Conservation (phyloP, 2,329 filamentous ascomycete species). For the Dothideomycetes sp. region DNA sequence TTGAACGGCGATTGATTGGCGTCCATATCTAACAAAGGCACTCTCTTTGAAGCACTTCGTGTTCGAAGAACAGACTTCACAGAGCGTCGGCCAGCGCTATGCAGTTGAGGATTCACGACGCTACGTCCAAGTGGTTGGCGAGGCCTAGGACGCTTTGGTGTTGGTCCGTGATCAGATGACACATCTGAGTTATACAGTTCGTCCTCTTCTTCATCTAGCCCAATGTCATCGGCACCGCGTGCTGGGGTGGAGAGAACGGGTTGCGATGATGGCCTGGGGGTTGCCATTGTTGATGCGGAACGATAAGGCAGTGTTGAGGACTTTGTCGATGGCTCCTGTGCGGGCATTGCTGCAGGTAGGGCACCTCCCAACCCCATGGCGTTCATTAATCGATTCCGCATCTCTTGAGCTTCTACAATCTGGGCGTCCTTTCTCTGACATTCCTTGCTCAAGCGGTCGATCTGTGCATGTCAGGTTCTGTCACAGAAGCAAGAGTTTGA, state of each 20-base stretch:
- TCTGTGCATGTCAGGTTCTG: slow-evolving; percentile 6
- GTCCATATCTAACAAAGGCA: slow-evolving; percentile 16
- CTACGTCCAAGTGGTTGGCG: slow-evolving; percentile 22
- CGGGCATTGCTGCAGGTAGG: background rate
- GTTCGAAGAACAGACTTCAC: slow-evolving; percentile 12
- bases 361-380: slow-evolving; percentile 21
- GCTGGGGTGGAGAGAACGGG: slow-evolving; percentile 6
- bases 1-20: slow-evolving; percentile 15
- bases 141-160: slow-evolving; percentile 31
- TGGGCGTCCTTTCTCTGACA: slow-evolving; percentile 24
- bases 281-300: slow-evolving; percentile 8
- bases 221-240: slow-evolving; percentile 1
- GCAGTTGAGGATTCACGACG: slow-evolving; percentile 19
- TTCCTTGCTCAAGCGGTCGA: slow-evolving; percentile 20
- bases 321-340: slow-evolving; percentile 7
- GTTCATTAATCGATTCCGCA: slow-evolving; percentile 25
- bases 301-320: slow-evolving; percentile 9
- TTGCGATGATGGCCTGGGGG: slow-evolving; percentile 1
- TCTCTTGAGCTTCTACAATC: slow-evolving; percentile 25
- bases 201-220: slow-evolving; percentile 7
- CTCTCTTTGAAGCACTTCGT: slow-evolving; percentile 12
- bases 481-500: background rate
- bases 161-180: slow-evolving; percentile 23
- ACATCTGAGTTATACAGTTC: slow-evolving; percentile 13
- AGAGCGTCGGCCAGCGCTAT: slow-evolving; percentile 9